Base-by-base conservation (phyloP, 345 rosid genomes). In the Raphanus sativus region DNA sequence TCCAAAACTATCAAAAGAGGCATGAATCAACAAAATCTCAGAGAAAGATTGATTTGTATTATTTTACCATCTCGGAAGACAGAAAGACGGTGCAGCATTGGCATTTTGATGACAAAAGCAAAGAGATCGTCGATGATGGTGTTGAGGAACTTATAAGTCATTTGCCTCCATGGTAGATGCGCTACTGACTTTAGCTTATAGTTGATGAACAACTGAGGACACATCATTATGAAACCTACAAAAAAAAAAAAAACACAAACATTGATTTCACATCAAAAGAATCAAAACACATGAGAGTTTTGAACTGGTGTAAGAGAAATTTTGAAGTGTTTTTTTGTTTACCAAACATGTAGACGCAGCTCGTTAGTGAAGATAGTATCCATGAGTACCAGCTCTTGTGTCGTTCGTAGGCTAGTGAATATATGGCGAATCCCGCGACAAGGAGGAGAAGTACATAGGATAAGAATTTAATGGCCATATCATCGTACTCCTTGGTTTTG, bases 311-410 rank as follows among this genome's bases (percentile, higher is more conserved):
- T 17, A 54, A 40, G 63, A 45, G 45, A 30, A 16, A 16, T n/a
- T 48, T 25, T 16, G 10, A 15, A 40, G 45, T 17, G 26, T 16
- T n/a, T 2, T 65, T 15, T 9, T 90, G 86, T 83, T 7, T 38
- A 96, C 98, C 99, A 81, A 96, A 93, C 99, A 96, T 93, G 93
- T 93, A 96, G 32, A 95, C 99, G 59, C 99, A 93, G 89, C 97
- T 96, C 29, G 99, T 96, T 38, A 90, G 84, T 13, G 98, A 95
- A 50, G 99, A 93, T 69, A 96, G 93, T 82, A 96, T 89, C 98
- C 97, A 96, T 26, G 99, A 96, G 86, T 91, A 96, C 98, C 98
- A 93, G 86, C 99, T 96, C 89, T 65, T 91, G 82, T 96, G 98
- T 79, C 92, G 93, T 82, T 93, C 96, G 69, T 96, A 90, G 86